Conservation (phyloP, 306 rosid genomes). For the Trichosanthes truncata region DNA sequence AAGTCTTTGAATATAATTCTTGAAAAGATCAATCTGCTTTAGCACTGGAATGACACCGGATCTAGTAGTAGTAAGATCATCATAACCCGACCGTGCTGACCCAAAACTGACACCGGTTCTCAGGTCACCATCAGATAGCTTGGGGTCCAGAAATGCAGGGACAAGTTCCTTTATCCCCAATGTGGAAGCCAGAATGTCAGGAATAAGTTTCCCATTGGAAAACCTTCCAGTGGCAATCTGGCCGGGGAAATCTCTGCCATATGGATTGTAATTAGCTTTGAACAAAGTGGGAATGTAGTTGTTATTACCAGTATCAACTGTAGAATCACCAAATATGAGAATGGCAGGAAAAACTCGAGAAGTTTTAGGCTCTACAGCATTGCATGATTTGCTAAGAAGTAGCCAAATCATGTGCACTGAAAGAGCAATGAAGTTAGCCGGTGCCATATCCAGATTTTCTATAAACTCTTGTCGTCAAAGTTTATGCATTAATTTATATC, state of each 20-base stretch:
- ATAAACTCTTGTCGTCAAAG: not conserved
- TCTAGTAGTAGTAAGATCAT: constrained; percentile 29
- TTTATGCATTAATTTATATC: constrained; percentile 1
- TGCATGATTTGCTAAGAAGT: constrained; percentile 1
- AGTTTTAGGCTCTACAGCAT: not conserved
- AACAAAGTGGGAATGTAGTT: constrained; percentile 30
- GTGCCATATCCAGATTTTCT: not conserved
- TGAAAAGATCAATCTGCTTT: constrained; percentile 36
- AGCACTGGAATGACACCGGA: constrained; percentile 27
- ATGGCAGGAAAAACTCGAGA: constrained; percentile 29
- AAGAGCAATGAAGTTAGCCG: not conserved
- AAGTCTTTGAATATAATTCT: constrained; percentile 33
- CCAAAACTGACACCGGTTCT: constrained; percentile 57
- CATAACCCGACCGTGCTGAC: constrained; percentile 43
- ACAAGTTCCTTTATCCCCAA: constrained; percentile 38
- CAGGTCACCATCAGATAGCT: constrained; percentile 29
- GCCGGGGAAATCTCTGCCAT: constrained; percentile 47
- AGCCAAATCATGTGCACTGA: not conserved
- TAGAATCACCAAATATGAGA: constrained; percentile 50
- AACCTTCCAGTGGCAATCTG: constrained; percentile 50
- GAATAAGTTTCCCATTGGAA: constrained; percentile 43
- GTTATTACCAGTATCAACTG: constrained; percentile 59
- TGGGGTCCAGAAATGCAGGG: constrained; percentile 45
- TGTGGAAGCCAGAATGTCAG: constrained; percentile 43
- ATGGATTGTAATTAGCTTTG: constrained; percentile 44